phyloP scores from a whole-genome alignment of 2,329 filamentous ascomycete species.

The Acephala macrosclerotiorum region DNA sequence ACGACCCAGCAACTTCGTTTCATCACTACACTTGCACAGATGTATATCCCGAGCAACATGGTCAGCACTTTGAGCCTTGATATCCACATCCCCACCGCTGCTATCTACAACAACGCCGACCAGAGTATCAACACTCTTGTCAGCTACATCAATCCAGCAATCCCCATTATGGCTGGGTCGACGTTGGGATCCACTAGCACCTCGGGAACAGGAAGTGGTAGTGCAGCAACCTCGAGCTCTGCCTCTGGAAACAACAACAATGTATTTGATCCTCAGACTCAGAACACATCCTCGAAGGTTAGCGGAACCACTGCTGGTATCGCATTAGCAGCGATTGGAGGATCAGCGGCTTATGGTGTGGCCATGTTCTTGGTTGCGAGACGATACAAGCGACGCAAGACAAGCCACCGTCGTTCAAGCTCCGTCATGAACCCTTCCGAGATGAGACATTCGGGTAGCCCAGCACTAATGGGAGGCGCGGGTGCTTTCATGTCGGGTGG shows the following conservation, averaged over 20 bases:
- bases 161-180: conserved; percentile 56
- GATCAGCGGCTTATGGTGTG: conserved; percentile 75
- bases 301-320: conserved; percentile 72
- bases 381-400: conserved; percentile 71
- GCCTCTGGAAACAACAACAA: conserved; percentile 50
- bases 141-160: conserved; percentile 81
- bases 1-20: conserved; percentile 74
- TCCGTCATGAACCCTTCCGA: conserved; percentile 61
- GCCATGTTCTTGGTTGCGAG: conserved; percentile 80
- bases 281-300: conserved; percentile 59
- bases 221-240: conserved; percentile 42
- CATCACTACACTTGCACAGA: conserved; percentile 80
- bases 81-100: conserved; percentile 74
- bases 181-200: conserved; percentile 43
- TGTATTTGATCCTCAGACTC: conserved; percentile 47
- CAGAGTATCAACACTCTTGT: conserved; percentile 76
- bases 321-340: conserved; percentile 68
- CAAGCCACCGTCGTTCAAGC: conserved; percentile 67
- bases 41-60: conserved; percentile 76
- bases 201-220: conserved; percentile 48
- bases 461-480: conserved; percentile 53
- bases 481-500: conserved; percentile 51
- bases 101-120: conserved; percentile 75
- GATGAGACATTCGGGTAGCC: conserved; percentile 52
- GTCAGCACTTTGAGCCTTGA: conserved; percentile 73